Evolutionary conservation across 495 filamentous ascomycete species (phyloP).

Genomic region (Cladorrhinum samala): DNA sequence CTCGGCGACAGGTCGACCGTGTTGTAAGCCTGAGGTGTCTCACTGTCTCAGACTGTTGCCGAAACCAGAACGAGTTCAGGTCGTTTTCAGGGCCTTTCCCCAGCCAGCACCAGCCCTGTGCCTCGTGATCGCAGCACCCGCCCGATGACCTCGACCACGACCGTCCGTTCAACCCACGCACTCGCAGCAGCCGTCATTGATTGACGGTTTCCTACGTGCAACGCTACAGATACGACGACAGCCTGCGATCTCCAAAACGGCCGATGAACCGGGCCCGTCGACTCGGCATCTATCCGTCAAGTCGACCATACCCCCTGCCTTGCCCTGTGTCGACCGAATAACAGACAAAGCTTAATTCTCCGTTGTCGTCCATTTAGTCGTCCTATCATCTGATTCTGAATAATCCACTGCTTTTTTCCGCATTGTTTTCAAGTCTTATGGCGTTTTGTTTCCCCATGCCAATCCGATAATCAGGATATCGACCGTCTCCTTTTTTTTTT

Average conservation of each 20-base stretch:
- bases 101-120: background rate
- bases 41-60: slow-evolving; percentile 11
- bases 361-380: too few species aligned
- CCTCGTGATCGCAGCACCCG: slow-evolving; percentile 11
- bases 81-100: slow-evolving; percentile 8
- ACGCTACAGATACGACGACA: background rate
- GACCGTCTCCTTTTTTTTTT: background rate
- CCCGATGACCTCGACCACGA: background rate
- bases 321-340: background rate
- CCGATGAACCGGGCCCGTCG: background rate
- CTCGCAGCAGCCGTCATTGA: background rate
- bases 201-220: background rate
- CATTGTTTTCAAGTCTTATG: background rate
- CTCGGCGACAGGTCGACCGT: background rate
- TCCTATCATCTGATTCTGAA: background rate
- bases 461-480: background rate
- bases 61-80: slow-evolving; percentile 5
- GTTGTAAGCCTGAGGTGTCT: background rate
- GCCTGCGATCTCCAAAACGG: background rate
- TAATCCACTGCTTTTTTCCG: background rate
- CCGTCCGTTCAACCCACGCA: background rate
- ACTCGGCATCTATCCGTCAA: background rate
- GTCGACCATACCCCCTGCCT: background rate
- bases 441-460: background rate
- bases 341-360: background rate